These are phyloP conservation scores for Stygiomarasmius scandens DNA, from an alignment of 1,284 basidiomycete genomes.

Conservation along the genomic window DNA sequence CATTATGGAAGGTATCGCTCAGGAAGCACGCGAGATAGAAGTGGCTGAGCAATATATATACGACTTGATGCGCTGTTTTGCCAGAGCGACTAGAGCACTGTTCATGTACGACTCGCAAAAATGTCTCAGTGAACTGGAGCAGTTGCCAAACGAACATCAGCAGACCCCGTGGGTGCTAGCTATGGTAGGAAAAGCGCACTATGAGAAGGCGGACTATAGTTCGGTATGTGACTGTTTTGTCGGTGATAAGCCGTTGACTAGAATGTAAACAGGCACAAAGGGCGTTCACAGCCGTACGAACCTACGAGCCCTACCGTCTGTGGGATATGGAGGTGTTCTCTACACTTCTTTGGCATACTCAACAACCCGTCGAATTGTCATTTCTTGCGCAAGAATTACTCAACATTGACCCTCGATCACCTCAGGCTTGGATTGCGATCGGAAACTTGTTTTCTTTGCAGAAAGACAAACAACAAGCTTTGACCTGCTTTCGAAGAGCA, in stretches of 20 bases:
- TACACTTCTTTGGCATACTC: constrained; percentile 91
- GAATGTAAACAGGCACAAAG: constrained; percentile 70
- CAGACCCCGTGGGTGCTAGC: constrained; percentile 77
- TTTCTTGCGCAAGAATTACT: constrained; percentile 90
- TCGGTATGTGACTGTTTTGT: constrained; percentile 59
- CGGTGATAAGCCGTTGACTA: constrained; percentile 15
- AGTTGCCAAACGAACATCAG: constrained; percentile 77
- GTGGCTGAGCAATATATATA: constrained; percentile 84
- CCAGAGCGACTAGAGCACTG: constrained; percentile 71
- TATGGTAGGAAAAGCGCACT: constrained; percentile 83
- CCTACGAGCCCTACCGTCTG: constrained; percentile 82
- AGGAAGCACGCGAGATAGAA: constrained; percentile 70
- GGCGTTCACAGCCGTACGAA: constrained; percentile 79
- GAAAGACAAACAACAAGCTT: constrained; percentile 87
- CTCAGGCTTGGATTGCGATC: constrained; percentile 93
- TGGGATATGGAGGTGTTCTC: constrained; percentile 94
- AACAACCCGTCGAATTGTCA: constrained; percentile 79
- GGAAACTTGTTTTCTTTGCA: constrained; percentile 93
- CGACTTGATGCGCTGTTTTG: constrained; percentile 80
- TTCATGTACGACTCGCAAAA: constrained; percentile 75
- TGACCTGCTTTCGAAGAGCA: constrained; percentile 90
- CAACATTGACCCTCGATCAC: constrained; percentile 74
- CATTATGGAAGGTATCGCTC: constrained; percentile 62
- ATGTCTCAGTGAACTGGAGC: constrained; percentile 76
- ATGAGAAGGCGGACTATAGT: constrained; percentile 85